These are phyloP conservation scores for Effrenium voratum DNA, from an alignment of 73 alveolate species.

Conservation along the genomic window DNA sequence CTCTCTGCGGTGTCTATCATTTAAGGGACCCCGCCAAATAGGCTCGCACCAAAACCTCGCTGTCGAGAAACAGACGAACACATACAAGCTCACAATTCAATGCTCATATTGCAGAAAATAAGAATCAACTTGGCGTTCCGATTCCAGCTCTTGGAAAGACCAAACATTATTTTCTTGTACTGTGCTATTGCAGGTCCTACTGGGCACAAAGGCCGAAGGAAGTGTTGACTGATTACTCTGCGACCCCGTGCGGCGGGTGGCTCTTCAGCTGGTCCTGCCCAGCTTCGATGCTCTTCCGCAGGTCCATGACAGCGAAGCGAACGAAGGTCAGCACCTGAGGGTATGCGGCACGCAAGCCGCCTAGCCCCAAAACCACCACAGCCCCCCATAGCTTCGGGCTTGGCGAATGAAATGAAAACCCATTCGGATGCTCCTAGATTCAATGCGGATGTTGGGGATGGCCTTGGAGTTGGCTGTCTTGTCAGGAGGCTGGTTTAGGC, in stretches of 20 bases:
- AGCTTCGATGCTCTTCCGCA: constrained; percentile 35
- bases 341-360: not conserved
- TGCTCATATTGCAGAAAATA: not conserved
- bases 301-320: constrained; percentile 80
- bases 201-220: not conserved
- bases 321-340: constrained; percentile 69
- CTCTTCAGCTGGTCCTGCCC: not conserved
- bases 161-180: not conserved
- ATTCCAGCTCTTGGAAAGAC: not conserved
- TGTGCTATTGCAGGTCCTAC: not conserved
- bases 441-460: not conserved
- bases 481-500: not conserved
- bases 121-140: not conserved
- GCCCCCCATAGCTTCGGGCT: no score
- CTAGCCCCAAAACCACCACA: no score
- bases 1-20: no score
- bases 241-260: no score
- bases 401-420: not conserved
- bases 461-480: not conserved
- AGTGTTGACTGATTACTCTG: no score
- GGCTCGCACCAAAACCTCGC: no score
- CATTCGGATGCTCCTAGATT: not conserved
- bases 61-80: no score
- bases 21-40: no score
- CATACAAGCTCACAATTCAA: no score